These are phyloP conservation scores for Phycomyces blakesleeanus DNA, from an alignment of 192 early-diverging fungal species.

Conservation along the genomic window DNA sequence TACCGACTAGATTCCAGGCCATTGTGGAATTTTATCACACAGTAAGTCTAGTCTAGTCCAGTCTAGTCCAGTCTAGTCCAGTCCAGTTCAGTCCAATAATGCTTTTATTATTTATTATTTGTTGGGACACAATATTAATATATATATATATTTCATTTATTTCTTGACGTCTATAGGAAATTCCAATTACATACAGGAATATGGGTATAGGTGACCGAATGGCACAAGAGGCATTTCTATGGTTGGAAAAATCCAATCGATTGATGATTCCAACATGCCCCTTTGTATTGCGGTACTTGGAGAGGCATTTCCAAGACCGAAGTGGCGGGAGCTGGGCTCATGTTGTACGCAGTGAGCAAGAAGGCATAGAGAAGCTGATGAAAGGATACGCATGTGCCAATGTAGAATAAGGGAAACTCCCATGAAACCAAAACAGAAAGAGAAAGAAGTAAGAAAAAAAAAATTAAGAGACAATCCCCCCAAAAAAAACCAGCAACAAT, in stretches of 20 bases:
- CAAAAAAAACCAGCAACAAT: too few species aligned
- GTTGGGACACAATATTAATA: too few species aligned
- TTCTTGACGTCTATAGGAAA: too few species aligned
- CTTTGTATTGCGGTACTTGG: conserved; percentile 23
- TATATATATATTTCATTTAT: too few species aligned
- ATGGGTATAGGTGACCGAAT: conserved; percentile 24
- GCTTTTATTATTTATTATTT: too few species aligned
- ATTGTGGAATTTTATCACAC: conserved; percentile 19
- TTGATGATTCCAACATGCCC: conserved; percentile 25
- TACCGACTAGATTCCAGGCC: conserved; percentile 11
- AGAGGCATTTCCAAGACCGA: conserved; percentile 16
- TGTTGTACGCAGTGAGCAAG: conserved; percentile 13
- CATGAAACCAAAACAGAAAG: too few species aligned
- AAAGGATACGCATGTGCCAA: background rate
- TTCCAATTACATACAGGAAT: conserved; percentile 22
- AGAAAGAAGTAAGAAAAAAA: background rate
- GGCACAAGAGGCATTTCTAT: conserved; percentile 21
- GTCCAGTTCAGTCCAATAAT: too few species aligned
- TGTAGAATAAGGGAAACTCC: too few species aligned
- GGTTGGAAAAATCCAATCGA: conserved; percentile 17
- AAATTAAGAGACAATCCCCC: background rate
- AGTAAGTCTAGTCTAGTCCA: too few species aligned
- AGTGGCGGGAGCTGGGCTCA: conserved; percentile 10
- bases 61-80: too few species aligned
- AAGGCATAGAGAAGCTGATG: background rate